These are phyloP conservation scores for Inga laurina DNA, from an alignment of 306 rosid genomes.

Conservation along the genomic window DNA sequence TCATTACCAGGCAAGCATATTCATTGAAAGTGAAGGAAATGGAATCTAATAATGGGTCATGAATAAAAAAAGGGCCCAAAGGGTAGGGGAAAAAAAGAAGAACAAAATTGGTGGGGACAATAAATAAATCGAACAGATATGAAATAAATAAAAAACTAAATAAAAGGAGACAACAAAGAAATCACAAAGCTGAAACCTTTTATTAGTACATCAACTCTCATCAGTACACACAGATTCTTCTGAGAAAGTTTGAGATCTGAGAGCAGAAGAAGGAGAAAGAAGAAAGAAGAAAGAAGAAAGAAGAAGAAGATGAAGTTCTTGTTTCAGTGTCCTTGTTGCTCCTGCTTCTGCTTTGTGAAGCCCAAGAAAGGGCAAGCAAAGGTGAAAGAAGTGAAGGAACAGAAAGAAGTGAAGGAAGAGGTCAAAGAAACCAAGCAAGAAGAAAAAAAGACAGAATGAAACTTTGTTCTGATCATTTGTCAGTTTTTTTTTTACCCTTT, in stretches of 20 bases:
- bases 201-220: background rate
- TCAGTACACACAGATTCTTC: background rate
- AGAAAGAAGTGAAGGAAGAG: conserved; percentile 16
- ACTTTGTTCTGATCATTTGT: background rate
- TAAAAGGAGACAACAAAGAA: conserved; percentile 29
- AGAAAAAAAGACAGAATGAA: conserved; percentile 28
- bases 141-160: background rate
- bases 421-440: conserved; percentile 50
- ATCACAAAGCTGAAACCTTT: conserved; percentile 12
- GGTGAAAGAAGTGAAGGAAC: conserved; percentile 39
- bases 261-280: background rate
- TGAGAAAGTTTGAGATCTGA: conserved; percentile 39
- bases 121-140: conserved; percentile 11
- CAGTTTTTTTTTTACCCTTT: background rate
- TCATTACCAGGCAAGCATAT: conserved; percentile 34
- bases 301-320: conserved; percentile 49
- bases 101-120: background rate
- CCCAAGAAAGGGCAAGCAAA: conserved; percentile 54
- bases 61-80: background rate
- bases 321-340: conserved; percentile 60
- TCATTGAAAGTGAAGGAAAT: conserved; percentile 41
- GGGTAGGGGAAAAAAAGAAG: background rate
- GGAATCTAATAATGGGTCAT: conserved; percentile 42
- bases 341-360: conserved; percentile 59
- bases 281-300: background rate